Percentiles rank a stretch among this genome's conserved stretches.
These are phyloP conservation scores for Paracamarosporium sp. DNA, from an alignment of 2,329 filamentous ascomycete species.

Conservation along the genomic window DNA sequence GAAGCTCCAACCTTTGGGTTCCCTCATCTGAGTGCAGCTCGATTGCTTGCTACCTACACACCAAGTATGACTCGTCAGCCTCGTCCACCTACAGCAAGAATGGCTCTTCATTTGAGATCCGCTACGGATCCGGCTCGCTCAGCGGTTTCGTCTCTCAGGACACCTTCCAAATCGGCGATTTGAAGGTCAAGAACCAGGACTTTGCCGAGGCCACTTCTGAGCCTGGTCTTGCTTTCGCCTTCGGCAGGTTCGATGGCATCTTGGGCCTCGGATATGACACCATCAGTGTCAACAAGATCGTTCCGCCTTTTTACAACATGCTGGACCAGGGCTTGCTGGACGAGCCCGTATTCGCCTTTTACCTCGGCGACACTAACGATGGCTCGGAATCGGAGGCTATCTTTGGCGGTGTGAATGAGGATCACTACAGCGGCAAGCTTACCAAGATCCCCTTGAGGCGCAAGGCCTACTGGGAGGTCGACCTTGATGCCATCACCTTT, in stretches of 20 bases:
- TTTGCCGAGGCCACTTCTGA: constrained; percentile 97
- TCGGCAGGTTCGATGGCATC: constrained; percentile 96
- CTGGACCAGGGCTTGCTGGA: constrained; percentile 88
- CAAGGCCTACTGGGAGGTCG: constrained; percentile 99
- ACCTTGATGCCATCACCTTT: constrained; percentile 89
- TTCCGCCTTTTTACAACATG: constrained; percentile 97
- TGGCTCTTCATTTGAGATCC: constrained; percentile 88
- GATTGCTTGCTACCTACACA: constrained; percentile 97
- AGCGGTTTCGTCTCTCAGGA: constrained; percentile 95
- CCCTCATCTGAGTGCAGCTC: constrained; percentile 88
- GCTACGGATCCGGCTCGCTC: constrained; percentile 92
- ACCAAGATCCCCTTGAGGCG: constrained; percentile 93
- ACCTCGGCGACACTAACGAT: constrained; percentile 78
- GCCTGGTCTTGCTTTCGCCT: constrained; percentile 96
- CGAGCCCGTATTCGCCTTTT: constrained; percentile 94
- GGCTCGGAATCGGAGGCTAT: constrained; percentile 82
- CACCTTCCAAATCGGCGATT: constrained; percentile 82
- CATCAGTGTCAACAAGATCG: constrained; percentile 95
- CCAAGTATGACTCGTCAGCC: constrained; percentile 89
- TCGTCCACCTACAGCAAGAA: constrained; percentile 96
- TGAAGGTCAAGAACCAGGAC: constrained; percentile 86
- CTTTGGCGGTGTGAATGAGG: constrained; percentile 87
- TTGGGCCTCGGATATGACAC: constrained; percentile 92
- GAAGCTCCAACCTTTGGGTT: constrained; percentile 99
- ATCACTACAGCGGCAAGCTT: constrained; percentile 84